Base-by-base conservation (phyloP, 176 grass and related monocot species). In the Aegilops bicornis region DNA sequence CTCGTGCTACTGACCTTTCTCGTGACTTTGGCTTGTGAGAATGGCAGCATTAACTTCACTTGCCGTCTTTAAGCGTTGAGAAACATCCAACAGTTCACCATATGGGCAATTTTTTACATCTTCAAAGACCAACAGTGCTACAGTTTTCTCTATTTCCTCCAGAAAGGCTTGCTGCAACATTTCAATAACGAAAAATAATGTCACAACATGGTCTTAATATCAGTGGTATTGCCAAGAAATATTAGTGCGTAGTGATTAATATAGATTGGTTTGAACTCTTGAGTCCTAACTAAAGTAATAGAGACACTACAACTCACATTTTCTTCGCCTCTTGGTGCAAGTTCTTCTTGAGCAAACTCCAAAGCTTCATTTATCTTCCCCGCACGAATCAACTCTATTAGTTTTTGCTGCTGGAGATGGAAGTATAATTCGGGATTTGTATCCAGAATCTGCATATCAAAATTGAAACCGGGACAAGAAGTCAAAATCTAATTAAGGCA, bases 21-120 rank as follows among this genome's bases (percentile, higher is more conserved):
- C 96, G 42, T 98, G 93, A 89, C 96, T 96, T 92, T 98, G 96
- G 87, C 93, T 98, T 85, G 90, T 92, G 64, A 98, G 90, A 89
- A 98, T 98, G 52, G 96, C 93, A 63, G 96, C 96, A 79, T 98
- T 98, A 71, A 98, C 93, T 79, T 98, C 96, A 82, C 88, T 92
- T 69, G 96, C 96, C 24, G 93, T 96, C 88, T 98, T 98, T 82
- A 96, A 89, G 15, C 93, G 93, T 64, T 98, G 96, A 75, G 96
- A 96, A 73, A 92, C 90, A 25, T 98, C 96, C 90, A 98, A 71
- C 48, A 98, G 93, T 23, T 96, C 93, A 23, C 88, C 92, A 73
- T 98, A 98, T 16, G 96, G 96, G 22, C 93, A 98, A 67, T 94
- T 96, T 84, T 98, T 98, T 52, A 92, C 82, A 88, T 96, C 96